Evolutionary conservation across 108 stramenopile species (phyloP).

Genomic region (Epithemia pelagica): DNA sequence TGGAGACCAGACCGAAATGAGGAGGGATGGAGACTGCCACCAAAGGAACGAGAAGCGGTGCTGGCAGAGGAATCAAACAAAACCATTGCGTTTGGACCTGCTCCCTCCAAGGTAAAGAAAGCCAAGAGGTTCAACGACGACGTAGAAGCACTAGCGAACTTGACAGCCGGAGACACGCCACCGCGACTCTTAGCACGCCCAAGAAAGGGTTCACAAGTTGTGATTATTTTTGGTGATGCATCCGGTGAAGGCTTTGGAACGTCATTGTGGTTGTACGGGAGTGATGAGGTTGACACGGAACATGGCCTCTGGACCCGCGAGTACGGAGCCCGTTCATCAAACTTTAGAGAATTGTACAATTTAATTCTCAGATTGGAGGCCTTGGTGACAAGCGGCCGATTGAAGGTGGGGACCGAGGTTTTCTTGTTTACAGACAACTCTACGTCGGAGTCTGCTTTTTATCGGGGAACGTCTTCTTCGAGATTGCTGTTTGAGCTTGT

Average conservation of each 20-base stretch:
- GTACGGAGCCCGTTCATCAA: constrained; percentile 8
- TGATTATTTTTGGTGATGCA: too few species aligned
- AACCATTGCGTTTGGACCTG: too few species aligned
- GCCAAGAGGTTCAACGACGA: too few species aligned
- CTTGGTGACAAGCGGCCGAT: background rate
- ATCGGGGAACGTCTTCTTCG: constrained; percentile 26
- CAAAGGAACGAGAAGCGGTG: too few species aligned
- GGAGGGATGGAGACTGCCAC: constrained; percentile 32
- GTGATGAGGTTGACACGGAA: background rate
- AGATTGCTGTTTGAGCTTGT: constrained; percentile 20
- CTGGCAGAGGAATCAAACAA: too few species aligned
- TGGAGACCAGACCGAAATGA: constrained; percentile 29
- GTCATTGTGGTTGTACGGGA: background rate
- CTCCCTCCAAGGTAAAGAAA: too few species aligned
- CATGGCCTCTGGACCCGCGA: background rate
- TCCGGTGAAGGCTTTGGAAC: constrained; percentile 30
- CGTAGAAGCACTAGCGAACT: too few species aligned
- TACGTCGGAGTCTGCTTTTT: constrained; percentile 21
- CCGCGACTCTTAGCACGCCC: too few species aligned
- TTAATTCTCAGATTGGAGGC: constrained; percentile 13
- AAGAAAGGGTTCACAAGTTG: too few species aligned
- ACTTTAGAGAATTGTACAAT: constrained; percentile 20
- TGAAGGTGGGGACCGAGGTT: constrained; percentile 17
- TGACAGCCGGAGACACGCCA: too few species aligned
- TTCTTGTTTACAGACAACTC: constrained; percentile 38